Evolutionary conservation across 139 green algal genomes (phyloP).

Genomic region (Chlamydomonas sp.): DNA sequence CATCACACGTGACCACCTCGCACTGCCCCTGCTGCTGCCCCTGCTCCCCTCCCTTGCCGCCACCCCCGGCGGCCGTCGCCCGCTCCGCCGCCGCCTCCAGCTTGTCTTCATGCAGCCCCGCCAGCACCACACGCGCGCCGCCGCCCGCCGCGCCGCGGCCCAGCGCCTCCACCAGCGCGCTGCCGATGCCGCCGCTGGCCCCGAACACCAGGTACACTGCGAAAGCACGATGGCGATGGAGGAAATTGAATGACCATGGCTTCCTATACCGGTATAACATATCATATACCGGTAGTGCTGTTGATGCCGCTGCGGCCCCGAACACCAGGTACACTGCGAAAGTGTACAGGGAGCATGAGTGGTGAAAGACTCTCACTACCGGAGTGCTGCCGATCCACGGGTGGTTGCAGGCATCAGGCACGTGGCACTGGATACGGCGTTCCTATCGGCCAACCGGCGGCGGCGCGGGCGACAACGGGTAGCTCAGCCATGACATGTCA

Average conservation of each 20-base stretch:
- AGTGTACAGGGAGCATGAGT: no score
- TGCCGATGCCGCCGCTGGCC: slow-evolving; percentile 39
- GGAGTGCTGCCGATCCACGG: no score
- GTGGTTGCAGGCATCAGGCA: no score
- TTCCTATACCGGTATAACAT: no score
- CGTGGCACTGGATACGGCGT: no score
- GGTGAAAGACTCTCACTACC: no score
- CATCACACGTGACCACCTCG: slow-evolving; percentile 31
- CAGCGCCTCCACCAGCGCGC: slow-evolving; percentile 25
- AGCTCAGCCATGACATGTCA: no score
- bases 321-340: slow-evolving; percentile 37
- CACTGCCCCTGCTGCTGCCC: not conserved
- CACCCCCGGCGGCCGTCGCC: not conserved
- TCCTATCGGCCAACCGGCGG: no score
- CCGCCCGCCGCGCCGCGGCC: not conserved
- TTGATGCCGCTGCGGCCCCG: slow-evolving; percentile 40
- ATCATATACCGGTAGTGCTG: not conserved
- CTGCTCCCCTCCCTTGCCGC: not conserved
- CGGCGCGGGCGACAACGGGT: no score
- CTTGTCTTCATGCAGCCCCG: slow-evolving; percentile 10
- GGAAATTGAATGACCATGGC: no score
- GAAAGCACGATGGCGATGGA: no score
- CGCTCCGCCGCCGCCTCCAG: slow-evolving; percentile 16
- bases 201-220: slow-evolving; percentile 32
- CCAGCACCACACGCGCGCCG: slow-evolving; percentile 15